Evolutionary conservation across 495 filamentous ascomycete species (phyloP).

Genomic region (Margaritispora aquatica): DNA sequence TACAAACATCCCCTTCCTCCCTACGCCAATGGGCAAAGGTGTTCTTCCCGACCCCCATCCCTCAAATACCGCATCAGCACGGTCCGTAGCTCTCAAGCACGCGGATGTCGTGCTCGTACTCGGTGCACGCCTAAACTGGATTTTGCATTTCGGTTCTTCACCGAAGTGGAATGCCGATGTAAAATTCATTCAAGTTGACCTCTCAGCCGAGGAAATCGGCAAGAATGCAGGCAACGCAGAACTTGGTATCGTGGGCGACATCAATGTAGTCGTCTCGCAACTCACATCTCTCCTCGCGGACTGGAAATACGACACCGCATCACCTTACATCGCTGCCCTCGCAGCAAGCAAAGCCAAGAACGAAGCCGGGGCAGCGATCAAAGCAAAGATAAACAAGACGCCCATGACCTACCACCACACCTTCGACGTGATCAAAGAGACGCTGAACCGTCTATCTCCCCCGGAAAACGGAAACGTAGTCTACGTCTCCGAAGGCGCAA

Average conservation of each 20-base stretch:
- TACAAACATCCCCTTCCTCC: conserved; percentile 52
- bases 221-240: conserved; percentile 39
- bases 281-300: conserved; percentile 31
- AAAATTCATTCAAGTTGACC: conserved; percentile 55
- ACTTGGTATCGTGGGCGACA: conserved; percentile 47
- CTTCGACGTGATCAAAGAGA: conserved; percentile 47
- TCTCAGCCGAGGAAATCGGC: conserved; percentile 51
- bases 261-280: conserved; percentile 46
- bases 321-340: conserved; percentile 28
- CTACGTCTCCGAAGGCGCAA: conserved; percentile 60
- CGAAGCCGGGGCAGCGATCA: conserved; percentile 33
- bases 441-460: background rate
- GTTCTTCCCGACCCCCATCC: conserved; percentile 51
- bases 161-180: conserved; percentile 51
- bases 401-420: conserved; percentile 49
- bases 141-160: conserved; percentile 52
- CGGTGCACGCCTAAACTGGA: conserved; percentile 59
- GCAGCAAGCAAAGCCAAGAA: conserved; percentile 34
- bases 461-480: conserved; percentile 38
- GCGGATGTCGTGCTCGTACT: conserved; percentile 56
- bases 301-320: conserved; percentile 40
- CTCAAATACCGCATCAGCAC: conserved; percentile 48
- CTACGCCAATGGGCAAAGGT: conserved; percentile 61
- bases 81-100: conserved; percentile 48
- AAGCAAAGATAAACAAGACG: conserved; percentile 29